Percentiles rank a stretch among this genome's conserved stretches.
phyloP scores from a whole-genome alignment of 805 yeast species.

The Saccharomycopsis fibuligera region DNA sequence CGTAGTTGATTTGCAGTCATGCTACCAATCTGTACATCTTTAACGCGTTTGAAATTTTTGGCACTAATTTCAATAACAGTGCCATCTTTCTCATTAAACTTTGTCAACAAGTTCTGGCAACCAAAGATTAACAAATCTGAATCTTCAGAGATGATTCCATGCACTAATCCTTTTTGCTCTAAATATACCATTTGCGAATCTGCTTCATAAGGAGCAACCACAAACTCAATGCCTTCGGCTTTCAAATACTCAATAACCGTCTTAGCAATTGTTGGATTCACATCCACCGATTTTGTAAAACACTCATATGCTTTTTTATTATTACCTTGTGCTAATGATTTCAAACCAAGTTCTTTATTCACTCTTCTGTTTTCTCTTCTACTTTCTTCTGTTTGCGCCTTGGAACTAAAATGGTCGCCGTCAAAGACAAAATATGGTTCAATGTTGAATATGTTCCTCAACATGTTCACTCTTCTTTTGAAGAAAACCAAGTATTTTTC shows the following conservation, averaged over 20 bases:
- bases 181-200: conserved; percentile 94
- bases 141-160: conserved; percentile 89
- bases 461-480: conserved; percentile 57
- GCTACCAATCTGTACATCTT: conserved; percentile 40
- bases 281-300: conserved; percentile 75
- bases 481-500: conserved; percentile 66
- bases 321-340: conserved; percentile 41
- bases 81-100: conserved; percentile 62
- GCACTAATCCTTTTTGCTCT: conserved; percentile 66
- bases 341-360: conserved; percentile 52
- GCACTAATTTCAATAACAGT: conserved; percentile 61
- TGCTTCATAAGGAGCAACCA: conserved; percentile 98
- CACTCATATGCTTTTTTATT: conserved; percentile 55
- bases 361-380: conserved; percentile 51
- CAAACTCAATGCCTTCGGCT: conserved; percentile 48
- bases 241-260: conserved; percentile 70
- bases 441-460: conserved; percentile 54
- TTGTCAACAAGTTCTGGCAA: conserved; percentile 66
- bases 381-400: conserved; percentile 63
- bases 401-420: conserved; percentile 81
- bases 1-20: conserved; percentile 56
- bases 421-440: conserved; percentile 88
- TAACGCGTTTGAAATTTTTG: conserved; percentile 44
- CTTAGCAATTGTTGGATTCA: conserved; percentile 89
- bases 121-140: conserved; percentile 92